Evolutionary conservation across 1,284 basidiomycete genomes (phyloP).

Genomic region (Cystobasidiaceae sp.): DNA sequence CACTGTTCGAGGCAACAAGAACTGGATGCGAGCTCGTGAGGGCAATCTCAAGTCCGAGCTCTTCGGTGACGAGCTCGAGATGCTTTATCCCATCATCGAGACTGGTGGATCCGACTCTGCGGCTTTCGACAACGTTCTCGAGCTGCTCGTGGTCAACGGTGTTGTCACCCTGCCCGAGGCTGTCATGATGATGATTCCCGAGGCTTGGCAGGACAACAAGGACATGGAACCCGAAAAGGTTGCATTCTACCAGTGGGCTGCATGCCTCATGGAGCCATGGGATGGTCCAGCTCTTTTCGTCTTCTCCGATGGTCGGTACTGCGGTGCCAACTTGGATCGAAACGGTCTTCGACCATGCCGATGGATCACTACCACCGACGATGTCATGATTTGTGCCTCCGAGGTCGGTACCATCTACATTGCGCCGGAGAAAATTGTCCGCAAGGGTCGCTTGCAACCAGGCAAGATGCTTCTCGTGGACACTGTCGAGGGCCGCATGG

Average conservation of each 20-base stretch:
- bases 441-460: conserved; percentile 90
- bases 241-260: conserved; percentile 94
- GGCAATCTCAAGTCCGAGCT: conserved; percentile 79
- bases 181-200: conserved; percentile 94
- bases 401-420: conserved; percentile 86
- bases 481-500: conserved; percentile 85
- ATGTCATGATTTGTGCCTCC: conserved; percentile 93
- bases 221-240: conserved; percentile 89
- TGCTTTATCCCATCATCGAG: conserved; percentile 92
- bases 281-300: conserved; percentile 92
- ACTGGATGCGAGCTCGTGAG: conserved; percentile 96
- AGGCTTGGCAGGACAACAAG: conserved; percentile 94
- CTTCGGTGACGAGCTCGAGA: conserved; percentile 85
- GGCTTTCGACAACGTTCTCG: conserved; percentile 94
- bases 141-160: conserved; percentile 88
- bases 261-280: conserved; percentile 86
- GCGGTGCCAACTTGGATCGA: conserved; percentile 90
- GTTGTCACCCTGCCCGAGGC: conserved; percentile 89
- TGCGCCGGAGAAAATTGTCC: conserved; percentile 82
- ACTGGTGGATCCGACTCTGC: conserved; percentile 90
- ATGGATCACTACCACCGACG: conserved; percentile 85
- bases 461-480: conserved; percentile 95
- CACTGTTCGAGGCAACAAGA: conserved; percentile 94
- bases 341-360: conserved; percentile 92
- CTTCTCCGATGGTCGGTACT: conserved; percentile 93